A percentile compares a stretch with the other conserved stretches of the same genome.
phyloP scores from a whole-genome alignment of 148 eudicot genomes.

The Camellia japonica region DNA sequence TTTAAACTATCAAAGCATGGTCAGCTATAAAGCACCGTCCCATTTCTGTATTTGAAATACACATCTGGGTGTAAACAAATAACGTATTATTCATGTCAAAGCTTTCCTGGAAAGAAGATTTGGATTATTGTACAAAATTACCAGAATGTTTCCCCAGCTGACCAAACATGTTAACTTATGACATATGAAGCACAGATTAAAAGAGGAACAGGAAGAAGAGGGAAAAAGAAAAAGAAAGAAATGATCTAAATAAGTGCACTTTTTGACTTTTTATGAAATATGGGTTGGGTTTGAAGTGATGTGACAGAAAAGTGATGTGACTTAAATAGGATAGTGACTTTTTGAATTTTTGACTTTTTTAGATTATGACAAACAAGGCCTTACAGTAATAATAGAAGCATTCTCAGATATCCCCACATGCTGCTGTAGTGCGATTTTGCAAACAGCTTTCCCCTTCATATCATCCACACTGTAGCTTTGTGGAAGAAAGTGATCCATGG shows the following conservation, averaged over 20 bases:
- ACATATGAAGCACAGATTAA: not conserved
- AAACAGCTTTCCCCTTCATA: slow-evolving; percentile 55
- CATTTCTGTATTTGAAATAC: not conserved
- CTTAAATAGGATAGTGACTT: no score
- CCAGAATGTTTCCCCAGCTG: not conserved
- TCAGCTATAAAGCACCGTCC: not conserved
- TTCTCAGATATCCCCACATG: slow-evolving; percentile 35
- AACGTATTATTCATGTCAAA: not conserved
- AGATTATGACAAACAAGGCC: slow-evolving; percentile 9
- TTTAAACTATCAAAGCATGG: not conserved
- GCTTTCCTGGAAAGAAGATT: not conserved
- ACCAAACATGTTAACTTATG: slow-evolving; percentile 7
- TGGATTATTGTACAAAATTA: not conserved
- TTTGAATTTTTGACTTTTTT: no score
- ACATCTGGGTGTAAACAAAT: not conserved
- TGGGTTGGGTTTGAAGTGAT: no score
- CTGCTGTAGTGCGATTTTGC: slow-evolving; percentile 51
- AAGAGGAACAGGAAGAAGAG: not conserved
- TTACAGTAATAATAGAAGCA: slow-evolving; percentile 44
- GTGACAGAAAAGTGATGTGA: no score
- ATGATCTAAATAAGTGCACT: not conserved
- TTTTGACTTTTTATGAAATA: no score
- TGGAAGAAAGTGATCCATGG: slow-evolving; percentile 45
- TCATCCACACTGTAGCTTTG: slow-evolving; percentile 42
- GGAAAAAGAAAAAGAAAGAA: not conserved